A percentile compares a stretch with the other conserved stretches of the same genome.
These are phyloP conservation scores for Globisporangium orthogonon DNA, from an alignment of 352 stramenopile genomes.

Conservation along the genomic window DNA sequence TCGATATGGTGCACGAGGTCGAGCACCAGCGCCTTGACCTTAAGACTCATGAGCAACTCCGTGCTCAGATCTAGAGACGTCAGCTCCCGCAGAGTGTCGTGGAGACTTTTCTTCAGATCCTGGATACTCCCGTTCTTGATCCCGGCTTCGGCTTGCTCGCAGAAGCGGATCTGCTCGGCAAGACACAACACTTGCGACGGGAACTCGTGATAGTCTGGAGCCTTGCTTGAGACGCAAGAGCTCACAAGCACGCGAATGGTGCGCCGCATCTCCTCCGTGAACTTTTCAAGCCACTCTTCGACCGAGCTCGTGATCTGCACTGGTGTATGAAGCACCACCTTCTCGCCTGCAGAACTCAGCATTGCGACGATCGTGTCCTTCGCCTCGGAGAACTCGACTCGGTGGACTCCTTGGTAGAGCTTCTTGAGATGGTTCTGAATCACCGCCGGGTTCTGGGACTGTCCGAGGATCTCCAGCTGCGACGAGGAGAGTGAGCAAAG, in stretches of 20 bases:
- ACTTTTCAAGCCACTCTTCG: constrained; percentile 91
- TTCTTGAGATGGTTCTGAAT: constrained; percentile 96
- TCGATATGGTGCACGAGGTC: constrained; percentile 96
- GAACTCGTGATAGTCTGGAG: constrained; percentile 86
- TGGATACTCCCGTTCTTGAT: constrained; percentile 69
- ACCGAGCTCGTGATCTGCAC: constrained; percentile 88
- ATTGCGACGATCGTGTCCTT: constrained; percentile 87
- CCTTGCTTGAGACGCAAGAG: constrained; percentile 69
- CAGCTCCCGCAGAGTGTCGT: constrained; percentile 65
- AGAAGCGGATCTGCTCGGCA: constrained; percentile 91
- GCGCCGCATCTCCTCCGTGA: constrained; percentile 88
- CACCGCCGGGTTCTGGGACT: constrained; percentile 88
- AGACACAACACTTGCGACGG: constrained; percentile 91
- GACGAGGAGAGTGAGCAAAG: not conserved
- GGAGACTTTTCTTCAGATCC: constrained; percentile 61
- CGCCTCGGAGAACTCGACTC: constrained; percentile 85
- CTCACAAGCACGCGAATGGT: constrained; percentile 80
- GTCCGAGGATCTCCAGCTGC: constrained; percentile 90
- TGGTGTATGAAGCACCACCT: constrained; percentile 72
- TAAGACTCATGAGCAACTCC: constrained; percentile 88
- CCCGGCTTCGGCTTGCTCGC: constrained; percentile 73
- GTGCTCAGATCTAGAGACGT: constrained; percentile 84
- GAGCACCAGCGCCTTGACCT: constrained; percentile 92
- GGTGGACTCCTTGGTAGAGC: constrained; percentile 92
- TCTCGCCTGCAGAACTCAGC: constrained; percentile 75